These are phyloP conservation scores for Chalciporus chontae DNA, from an alignment of 768 basidiomycete genomes.

Conservation along the genomic window DNA sequence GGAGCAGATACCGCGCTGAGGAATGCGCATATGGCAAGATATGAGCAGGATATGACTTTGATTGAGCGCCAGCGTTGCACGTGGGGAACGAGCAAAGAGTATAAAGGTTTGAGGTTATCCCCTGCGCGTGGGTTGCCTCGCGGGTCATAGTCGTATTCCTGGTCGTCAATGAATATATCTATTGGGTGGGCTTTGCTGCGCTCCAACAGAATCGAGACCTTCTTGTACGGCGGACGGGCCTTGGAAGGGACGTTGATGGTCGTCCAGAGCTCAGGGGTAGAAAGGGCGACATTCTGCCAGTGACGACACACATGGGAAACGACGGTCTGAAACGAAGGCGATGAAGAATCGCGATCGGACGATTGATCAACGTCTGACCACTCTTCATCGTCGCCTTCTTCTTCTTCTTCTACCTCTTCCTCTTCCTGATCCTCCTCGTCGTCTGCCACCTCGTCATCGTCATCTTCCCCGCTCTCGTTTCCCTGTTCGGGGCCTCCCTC, in stretches of 20 bases:
- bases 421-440: conserved; percentile 5
- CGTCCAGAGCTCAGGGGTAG: conserved; percentile 57
- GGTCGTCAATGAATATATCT: conserved; percentile 51
- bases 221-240: conserved; percentile 41
- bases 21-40: conserved; percentile 42
- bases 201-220: conserved; percentile 42
- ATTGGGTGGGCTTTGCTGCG: conserved; percentile 56
- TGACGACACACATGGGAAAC: conserved; percentile 60
- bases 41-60: conserved; percentile 42
- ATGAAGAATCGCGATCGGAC: not conserved
- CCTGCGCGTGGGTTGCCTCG: conserved; percentile 13
- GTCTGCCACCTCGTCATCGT: conserved; percentile 18
- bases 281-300: conserved; percentile 54
- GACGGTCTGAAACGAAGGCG: conserved; percentile 45
- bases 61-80: conserved; percentile 52
- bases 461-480: conserved; percentile 11
- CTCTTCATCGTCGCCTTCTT: conserved; percentile 1
- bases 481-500: no score
- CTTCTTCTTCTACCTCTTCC: not conserved
- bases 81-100: conserved; percentile 46
- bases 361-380: conserved; percentile 4
- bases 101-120: conserved; percentile 24
- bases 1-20: conserved; percentile 40
- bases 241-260: conserved; percentile 26
- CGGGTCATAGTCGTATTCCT: conserved; percentile 27